These are phyloP conservation scores for Apiospora phragmitis DNA, from an alignment of 2,329 filamentous ascomycete species.

Conservation along the genomic window DNA sequence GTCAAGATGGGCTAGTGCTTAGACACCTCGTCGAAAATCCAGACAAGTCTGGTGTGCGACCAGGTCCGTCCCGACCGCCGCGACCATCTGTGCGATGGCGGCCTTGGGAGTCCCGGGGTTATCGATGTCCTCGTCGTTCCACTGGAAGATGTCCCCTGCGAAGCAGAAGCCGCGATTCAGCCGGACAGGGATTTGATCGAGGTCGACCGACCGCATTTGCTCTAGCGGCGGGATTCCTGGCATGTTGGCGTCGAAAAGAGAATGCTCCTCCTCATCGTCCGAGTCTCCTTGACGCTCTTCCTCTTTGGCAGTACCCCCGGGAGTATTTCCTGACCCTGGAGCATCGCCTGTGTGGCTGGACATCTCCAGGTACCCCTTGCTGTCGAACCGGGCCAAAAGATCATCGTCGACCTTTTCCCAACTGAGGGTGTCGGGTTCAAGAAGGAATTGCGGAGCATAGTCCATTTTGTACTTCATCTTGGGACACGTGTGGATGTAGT, in stretches of 20 bases:
- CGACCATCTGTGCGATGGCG: conserved; percentile 66
- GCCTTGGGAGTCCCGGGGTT: conserved; percentile 57
- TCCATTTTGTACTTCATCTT: conserved; percentile 89
- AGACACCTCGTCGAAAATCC: conserved; percentile 43
- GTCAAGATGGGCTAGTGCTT: not conserved
- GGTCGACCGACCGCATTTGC: conserved; percentile 54
- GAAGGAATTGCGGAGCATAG: conserved; percentile 71
- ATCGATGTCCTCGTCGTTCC: conserved; percentile 54
- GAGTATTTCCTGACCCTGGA: not conserved
- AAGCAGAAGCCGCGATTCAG: conserved; percentile 34
- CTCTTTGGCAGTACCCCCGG: conserved; percentile 10
- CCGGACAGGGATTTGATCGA: conserved; percentile 60
- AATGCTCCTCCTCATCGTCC: conserved; percentile 17
- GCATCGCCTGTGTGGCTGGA: conserved; percentile 20
- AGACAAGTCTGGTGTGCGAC: conserved; percentile 55
- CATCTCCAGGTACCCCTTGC: conserved; percentile 57
- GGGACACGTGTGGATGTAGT: conserved; percentile 76
- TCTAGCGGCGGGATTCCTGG: conserved; percentile 63
- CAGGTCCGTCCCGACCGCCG: conserved; percentile 63
- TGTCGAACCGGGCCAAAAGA: conserved; percentile 52
- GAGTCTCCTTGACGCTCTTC: conserved; percentile 15
- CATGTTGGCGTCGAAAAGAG: conserved; percentile 62
- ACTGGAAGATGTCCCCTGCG: conserved; percentile 46
- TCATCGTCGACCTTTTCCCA: conserved; percentile 63
- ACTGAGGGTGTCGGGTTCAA: conserved; percentile 65